Percentiles rank a stretch among this genome's conserved stretches.
Conservation (phyloP, 73 alveolate species). For the Paramecium primaurelia region DNA sequence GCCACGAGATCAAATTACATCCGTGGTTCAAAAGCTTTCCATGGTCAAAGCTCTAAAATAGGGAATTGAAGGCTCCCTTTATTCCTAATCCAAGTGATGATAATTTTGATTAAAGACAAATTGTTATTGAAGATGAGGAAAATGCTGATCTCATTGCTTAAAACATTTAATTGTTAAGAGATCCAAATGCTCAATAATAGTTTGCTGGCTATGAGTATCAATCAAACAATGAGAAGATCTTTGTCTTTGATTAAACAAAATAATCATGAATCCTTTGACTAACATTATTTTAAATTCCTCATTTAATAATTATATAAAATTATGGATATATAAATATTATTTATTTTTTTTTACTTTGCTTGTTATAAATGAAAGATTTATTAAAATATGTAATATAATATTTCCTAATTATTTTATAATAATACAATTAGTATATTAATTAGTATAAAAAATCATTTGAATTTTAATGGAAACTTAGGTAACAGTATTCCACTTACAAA, state of each 20-base stretch:
- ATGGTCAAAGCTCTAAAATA: slow-evolving; percentile 84
- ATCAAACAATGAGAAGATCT: neutral
- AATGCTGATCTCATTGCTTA: slow-evolving; percentile 38
- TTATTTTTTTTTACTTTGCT: neutral
- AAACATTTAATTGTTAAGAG: neutral
- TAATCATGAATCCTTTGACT: slow-evolving; percentile 1
- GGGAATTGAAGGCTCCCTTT: slow-evolving; percentile 83
- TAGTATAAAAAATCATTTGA: too few species aligned
- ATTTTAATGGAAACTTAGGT: too few species aligned
- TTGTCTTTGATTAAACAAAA: neutral
- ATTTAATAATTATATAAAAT: neutral
- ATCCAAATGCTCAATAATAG: neutral
- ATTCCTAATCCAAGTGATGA: slow-evolving; percentile 55
- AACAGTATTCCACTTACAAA: too few species aligned
- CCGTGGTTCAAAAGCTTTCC: slow-evolving; percentile 85
- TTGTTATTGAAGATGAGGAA: slow-evolving; percentile 60
- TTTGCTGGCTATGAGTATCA: slow-evolving; percentile 8
- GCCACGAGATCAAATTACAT: slow-evolving; percentile 82
- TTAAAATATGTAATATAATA: neutral
- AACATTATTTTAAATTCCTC: neutral
- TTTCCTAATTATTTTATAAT: too few species aligned
- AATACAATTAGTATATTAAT: too few species aligned
- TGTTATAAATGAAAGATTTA: too few species aligned
- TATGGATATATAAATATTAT: neutral
- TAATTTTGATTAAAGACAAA: slow-evolving; percentile 57